Conservation (phyloP, 1,284 basidiomycete genomes). For the Apiotrichum brassicae region DNA sequence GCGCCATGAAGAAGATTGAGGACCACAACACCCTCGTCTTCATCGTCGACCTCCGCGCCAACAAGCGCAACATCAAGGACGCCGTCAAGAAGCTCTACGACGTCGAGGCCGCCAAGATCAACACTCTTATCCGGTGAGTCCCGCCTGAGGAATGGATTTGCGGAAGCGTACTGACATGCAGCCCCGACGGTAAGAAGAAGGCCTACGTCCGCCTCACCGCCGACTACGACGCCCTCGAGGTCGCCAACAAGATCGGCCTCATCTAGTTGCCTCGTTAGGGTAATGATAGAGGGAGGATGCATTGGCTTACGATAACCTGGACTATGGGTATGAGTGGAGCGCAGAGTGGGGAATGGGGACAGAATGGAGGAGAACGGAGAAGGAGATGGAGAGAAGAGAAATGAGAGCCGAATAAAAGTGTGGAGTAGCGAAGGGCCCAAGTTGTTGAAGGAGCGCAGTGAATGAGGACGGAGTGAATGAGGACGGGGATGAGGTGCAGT, state of each 20-base stretch:
- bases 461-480: too few species aligned
- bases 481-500: too few species aligned
- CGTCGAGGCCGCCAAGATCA: slow-evolving; percentile 90
- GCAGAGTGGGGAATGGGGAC: too few species aligned
- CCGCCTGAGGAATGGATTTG: background rate
- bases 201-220: slow-evolving; percentile 91
- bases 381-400: too few species aligned
- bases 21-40: slow-evolving; percentile 99
- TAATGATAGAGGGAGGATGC: slow-evolving; percentile 18
- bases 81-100: slow-evolving; percentile 99
- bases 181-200: slow-evolving; percentile 99
- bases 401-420: too few species aligned
- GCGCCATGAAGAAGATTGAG: slow-evolving; percentile 82
- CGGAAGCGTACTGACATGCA: slow-evolving; percentile 35
- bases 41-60: slow-evolving; percentile 88
- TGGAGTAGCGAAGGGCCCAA: too few species aligned
- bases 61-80: slow-evolving; percentile 99
- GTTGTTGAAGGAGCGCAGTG: too few species aligned
- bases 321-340: too few species aligned
- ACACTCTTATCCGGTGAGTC: slow-evolving; percentile 90
- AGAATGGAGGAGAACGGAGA: too few species aligned
- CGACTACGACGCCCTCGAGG: slow-evolving; percentile 95
- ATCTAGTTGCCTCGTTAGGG: slow-evolving; percentile 36
- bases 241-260: slow-evolving; percentile 78
- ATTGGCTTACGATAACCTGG: slow-evolving; percentile 17